phyloP scores from a whole-genome alignment of 2,329 filamentous ascomycete species.

The Fusarium denticulatum region DNA sequence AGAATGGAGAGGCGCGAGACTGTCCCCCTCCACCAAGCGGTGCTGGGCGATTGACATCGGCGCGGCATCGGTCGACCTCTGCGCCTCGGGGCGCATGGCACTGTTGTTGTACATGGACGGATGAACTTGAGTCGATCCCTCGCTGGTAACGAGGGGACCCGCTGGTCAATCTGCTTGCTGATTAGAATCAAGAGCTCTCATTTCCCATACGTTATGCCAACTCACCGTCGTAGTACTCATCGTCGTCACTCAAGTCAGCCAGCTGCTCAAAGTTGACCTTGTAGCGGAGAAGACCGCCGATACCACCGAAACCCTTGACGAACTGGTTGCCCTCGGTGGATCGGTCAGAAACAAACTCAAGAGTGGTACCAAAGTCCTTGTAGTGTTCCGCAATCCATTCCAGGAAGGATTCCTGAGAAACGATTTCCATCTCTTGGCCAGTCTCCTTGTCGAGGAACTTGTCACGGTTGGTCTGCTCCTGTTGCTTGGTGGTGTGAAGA shows the following conservation, averaged over 20 bases:
- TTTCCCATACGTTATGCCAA: not conserved
- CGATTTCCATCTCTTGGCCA: conserved; percentile 95
- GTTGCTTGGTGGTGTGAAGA: conserved; percentile 85
- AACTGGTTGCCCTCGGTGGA: conserved; percentile 99
- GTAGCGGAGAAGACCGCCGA: conserved; percentile 96
- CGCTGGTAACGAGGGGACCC: conserved; percentile 86
- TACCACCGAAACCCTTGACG: conserved; percentile 99
- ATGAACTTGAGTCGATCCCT: conserved; percentile 79
- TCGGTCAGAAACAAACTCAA: conserved; percentile 97
- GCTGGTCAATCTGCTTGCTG: conserved; percentile 79
- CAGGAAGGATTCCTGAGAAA: conserved; percentile 90
- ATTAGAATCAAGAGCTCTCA: conserved; percentile 10
- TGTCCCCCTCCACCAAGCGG: conserved; percentile 59
- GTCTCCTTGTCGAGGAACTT: conserved; percentile 96
- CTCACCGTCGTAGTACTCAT: conserved; percentile 86
- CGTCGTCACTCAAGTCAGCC: conserved; percentile 90
- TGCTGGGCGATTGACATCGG: conserved; percentile 57
- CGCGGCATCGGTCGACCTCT: conserved; percentile 57
- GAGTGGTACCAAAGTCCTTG: conserved; percentile 93
- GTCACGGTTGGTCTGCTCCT: conserved; percentile 76
- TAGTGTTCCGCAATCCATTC: conserved; percentile 99
- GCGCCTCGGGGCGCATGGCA: conserved; percentile 53
- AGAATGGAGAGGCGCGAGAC: conserved; percentile 55
- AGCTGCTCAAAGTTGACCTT: conserved; percentile 99
- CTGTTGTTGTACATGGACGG: conserved; percentile 56